Base-by-base conservation (phyloP, 768 basidiomycete genomes). In the Xerocomellus chrysenteron region DNA sequence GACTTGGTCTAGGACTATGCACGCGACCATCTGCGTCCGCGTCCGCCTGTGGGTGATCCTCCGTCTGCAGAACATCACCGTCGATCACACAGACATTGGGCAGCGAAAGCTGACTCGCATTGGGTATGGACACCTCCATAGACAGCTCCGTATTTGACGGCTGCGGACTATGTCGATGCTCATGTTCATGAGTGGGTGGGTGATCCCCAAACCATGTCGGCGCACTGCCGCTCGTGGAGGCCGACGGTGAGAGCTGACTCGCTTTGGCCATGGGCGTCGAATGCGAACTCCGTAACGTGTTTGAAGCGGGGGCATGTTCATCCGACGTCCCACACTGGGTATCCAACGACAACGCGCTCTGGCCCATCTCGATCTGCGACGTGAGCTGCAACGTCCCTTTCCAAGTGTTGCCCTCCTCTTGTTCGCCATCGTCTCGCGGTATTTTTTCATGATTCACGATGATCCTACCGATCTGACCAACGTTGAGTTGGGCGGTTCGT, bases 401-500 rank as follows among this genome's bases (percentile, higher is more conserved):
- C 57, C 60, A 63, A 4, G 46, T 55, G 13, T 8, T 36, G 36
- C 49, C 41, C 1, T 30, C 48, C 4, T 12, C 40, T 5, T 26
- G 11, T 8, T 26, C 50, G 5, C 7, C 45, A 5, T 17, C 47
- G 8, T 39, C 50, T 10, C 24, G 7, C 8, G 45, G 35, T 32
- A 64, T 10, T 19, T 59, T 63, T 30, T 52, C 58, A 4, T 60
- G 54, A 24, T 60, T 50, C 10, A 67, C 14, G 14, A 65, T 26
- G 7, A 67, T 17, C 39, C 60, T 58, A 4, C 66, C 66, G 4
- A 65, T 43, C 65, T 65, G 37, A 35, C 44, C n/a, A 5, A 35
- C 4, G 39, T 33, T 42, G 24, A 39, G 45, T 42, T n/a, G 19
- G n/a, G 21, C 12, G 32, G 8, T 32, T 24, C 42, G 24, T 26